Conservation (phyloP, 116 monocot species). For the Papilionanthe hybrid region DNA sequence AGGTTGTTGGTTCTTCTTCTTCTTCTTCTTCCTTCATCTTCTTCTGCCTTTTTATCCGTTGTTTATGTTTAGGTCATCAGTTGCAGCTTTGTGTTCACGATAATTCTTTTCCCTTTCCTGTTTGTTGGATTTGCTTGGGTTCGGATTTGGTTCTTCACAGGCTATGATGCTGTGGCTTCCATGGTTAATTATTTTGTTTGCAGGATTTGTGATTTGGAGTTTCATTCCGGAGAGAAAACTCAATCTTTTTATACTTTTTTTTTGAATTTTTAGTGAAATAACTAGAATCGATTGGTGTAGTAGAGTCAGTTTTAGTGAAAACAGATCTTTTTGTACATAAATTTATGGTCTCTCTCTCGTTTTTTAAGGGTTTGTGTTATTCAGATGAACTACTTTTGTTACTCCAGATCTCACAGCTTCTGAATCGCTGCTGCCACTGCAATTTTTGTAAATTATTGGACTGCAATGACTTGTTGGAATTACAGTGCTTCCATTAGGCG, state of each 20-base stretch:
- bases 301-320: no score
- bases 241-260: neutral
- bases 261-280: neutral
- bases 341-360: neutral
- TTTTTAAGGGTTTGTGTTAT: neutral
- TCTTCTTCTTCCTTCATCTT: no score
- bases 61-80: neutral
- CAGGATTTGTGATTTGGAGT: neutral
- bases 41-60: neutral
- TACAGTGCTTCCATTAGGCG: neutral
- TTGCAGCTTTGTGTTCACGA: neutral
- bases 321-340: neutral
- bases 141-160: neutral
- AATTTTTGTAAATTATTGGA: neutral
- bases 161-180: neutral
- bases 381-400: neutral
- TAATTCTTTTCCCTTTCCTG: no score
- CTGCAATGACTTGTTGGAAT: neutral
- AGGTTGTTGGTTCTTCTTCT: neutral
- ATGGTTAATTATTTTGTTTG: neutral
- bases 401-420: neutral
- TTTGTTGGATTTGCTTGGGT: neutral
- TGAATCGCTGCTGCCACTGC: neutral
- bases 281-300: neutral
- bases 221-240: neutral